phyloP scores from a whole-genome alignment of 768 basidiomycete genomes.

The Dioszegia hungarica region DNA sequence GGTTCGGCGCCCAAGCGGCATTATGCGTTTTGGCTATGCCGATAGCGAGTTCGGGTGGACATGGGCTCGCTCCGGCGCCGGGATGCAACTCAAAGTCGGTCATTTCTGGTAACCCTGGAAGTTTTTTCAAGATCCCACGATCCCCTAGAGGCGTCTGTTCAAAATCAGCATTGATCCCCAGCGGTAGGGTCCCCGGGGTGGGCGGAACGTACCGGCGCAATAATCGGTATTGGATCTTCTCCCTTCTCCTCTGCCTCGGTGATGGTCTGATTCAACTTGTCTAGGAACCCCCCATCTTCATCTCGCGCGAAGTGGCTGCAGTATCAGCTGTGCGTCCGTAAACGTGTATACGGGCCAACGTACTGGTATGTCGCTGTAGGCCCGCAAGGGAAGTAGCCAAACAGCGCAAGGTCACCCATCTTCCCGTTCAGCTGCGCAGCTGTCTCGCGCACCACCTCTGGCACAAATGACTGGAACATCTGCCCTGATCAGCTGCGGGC shows the following conservation, averaged over 20 bases:
- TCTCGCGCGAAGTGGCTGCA: slow-evolving; percentile 16
- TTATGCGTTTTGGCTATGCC: not conserved
- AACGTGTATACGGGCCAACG: not conserved
- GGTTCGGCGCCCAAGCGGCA: not conserved
- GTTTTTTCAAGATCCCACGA: slow-evolving; percentile 7
- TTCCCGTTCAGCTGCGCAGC: not conserved
- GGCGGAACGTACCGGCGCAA: slow-evolving; percentile 7
- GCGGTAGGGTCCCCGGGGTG: too few relatives aligned
- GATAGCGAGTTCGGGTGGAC: not conserved
- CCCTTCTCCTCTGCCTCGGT: slow-evolving; percentile 17
- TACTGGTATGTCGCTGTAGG: slow-evolving; percentile 18
- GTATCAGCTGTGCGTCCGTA: not conserved
- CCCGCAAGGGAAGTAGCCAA: slow-evolving; percentile 18
- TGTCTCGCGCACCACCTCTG: slow-evolving; percentile 4
- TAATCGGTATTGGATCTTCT: slow-evolving; percentile 4
- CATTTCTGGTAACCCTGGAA: slow-evolving; percentile 24
- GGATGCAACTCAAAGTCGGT: slow-evolving; percentile 18
- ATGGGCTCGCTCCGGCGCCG: not conserved
- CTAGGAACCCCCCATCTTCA: slow-evolving; percentile 9
- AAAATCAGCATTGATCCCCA: too few relatives aligned
- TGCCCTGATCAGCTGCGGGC: too few relatives aligned
- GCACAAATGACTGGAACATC: slow-evolving; percentile 24
- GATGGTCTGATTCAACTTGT: not conserved
- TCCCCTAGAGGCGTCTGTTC: slow-evolving; percentile 7
- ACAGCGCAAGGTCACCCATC: slow-evolving; percentile 2